Evolutionary conservation across 2,329 filamentous ascomycete species (phyloP).

Genomic region (Hymenoscyphus scutula): DNA sequence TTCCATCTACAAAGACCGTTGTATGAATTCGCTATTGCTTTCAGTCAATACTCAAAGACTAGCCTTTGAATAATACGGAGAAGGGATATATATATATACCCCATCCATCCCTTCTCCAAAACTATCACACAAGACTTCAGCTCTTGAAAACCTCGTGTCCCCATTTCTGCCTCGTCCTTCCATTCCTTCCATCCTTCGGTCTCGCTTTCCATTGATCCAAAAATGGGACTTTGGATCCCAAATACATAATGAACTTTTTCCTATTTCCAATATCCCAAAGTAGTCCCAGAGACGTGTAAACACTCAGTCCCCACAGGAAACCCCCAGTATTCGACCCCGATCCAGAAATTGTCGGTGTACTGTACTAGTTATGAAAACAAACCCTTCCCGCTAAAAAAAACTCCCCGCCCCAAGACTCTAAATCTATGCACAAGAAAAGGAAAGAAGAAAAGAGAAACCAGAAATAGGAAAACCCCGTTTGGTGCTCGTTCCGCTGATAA

Average conservation of each 20-base stretch:
- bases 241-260: neutral
- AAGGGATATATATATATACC: neutral
- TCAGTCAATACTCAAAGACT: neutral
- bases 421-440: conserved; percentile 9
- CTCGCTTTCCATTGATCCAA: neutral
- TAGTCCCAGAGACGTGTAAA: neutral
- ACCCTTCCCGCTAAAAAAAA: neutral
- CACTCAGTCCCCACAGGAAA: neutral
- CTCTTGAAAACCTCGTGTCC: conserved; percentile 33
- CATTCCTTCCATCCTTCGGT: conserved; percentile 10
- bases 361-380: neutral
- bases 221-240: neutral
- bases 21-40: neutral
- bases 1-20: conserved; percentile 1
- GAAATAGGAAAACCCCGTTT: neutral
- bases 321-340: neutral
- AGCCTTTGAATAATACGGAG: neutral
- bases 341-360: neutral
- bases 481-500: conserved; percentile 5
- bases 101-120: neutral
- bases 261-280: conserved; percentile 7
- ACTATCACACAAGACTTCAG: conserved; percentile 32
- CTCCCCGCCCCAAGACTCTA: conserved; percentile 19
- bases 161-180: conserved; percentile 10
- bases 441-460: neutral